Evolutionary conservation across 1,284 basidiomycete genomes (phyloP), one percentile per base, ranked within the genome.

Genomic region (Ceratobasidium theobromae): DNA sequence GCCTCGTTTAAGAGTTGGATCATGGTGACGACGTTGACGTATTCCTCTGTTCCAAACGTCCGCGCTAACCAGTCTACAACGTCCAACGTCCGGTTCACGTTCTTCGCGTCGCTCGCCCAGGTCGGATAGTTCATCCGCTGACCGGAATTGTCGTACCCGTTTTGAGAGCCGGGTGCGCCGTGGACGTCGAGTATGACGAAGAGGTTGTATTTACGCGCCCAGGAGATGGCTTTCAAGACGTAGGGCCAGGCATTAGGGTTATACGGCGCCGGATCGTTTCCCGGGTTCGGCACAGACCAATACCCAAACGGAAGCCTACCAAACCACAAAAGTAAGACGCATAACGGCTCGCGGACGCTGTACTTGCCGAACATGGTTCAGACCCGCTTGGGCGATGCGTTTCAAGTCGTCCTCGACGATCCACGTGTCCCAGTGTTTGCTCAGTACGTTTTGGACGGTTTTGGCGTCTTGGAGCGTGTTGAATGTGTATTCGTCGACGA

Each of bases 121-220:
- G 72, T 67, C 32, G 77, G 74, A 21, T 71, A 69, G 5, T 77
- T 79, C 30, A 69, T 40, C 21, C 75, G 72, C 30, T 87, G 86
- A 4, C 93, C 93, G 12, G 88, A 91, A 77, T 93, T 93, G 76
- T 94, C 92, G 75, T 86, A 92, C 4, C 78, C 78, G 72, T 83
- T 79, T 69, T 78, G 77, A 23, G 72, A 73, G 25, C 77, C 77
- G 12, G 77, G 78, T 11, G 75, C 78, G 16, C 78, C 77, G 67
- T 80, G 79, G 18, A 92, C 77, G 75, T 92, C 90, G 53, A 91
- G 72, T 67, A 89, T 85, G 69, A 86, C 84, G 69, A 84, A 81
- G 16, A 90, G 71, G 9, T 75, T 76, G 70, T 87, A 76, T 41
- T 79, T 76, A 58, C 79, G 78, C 0, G 88, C 88, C 88, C 87